Evolutionary conservation across 176 grass and related monocot species (phyloP).

Genomic region (Bothriochloa decipiens): DNA sequence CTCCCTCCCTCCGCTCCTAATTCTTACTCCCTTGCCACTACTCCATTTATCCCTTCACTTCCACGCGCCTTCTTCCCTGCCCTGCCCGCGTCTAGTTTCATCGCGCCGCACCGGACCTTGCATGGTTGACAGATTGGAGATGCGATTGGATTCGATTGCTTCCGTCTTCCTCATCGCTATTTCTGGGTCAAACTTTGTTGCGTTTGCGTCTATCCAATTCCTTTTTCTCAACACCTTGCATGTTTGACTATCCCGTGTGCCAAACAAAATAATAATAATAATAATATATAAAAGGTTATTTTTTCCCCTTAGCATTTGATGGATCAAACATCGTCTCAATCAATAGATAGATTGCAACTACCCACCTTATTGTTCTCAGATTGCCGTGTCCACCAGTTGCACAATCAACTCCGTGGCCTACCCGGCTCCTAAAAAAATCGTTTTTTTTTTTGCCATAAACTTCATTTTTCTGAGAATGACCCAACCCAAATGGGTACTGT

Average conservation of each 20-base stretch:
- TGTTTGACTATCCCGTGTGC: neutral
- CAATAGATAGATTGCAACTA: neutral
- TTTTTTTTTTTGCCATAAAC: slow-evolving; percentile 3
- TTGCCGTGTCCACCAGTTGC: slow-evolving; percentile 1
- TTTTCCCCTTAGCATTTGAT: neutral
- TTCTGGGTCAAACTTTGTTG: neutral
- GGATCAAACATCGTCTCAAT: neutral
- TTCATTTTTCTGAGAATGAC: neutral
- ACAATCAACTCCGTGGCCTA: neutral
- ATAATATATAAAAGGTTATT: neutral
- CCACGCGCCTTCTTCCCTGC: neutral
- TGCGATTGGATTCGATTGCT: neutral
- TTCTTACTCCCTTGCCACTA: too few species aligned
- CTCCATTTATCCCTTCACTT: neutral
- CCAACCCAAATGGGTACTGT: neutral
- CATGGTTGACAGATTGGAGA: too few species aligned
- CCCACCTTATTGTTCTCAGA: neutral
- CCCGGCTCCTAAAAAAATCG: neutral
- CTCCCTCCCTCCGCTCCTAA: neutral
- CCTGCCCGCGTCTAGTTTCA: neutral
- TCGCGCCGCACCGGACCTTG: neutral
- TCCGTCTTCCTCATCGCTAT: neutral
- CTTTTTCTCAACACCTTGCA: neutral
- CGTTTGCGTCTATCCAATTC: neutral
- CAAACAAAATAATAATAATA: neutral